Evolutionary conservation across 768 basidiomycete genomes (phyloP).

Genomic region (Boletus subcaerulescens): DNA sequence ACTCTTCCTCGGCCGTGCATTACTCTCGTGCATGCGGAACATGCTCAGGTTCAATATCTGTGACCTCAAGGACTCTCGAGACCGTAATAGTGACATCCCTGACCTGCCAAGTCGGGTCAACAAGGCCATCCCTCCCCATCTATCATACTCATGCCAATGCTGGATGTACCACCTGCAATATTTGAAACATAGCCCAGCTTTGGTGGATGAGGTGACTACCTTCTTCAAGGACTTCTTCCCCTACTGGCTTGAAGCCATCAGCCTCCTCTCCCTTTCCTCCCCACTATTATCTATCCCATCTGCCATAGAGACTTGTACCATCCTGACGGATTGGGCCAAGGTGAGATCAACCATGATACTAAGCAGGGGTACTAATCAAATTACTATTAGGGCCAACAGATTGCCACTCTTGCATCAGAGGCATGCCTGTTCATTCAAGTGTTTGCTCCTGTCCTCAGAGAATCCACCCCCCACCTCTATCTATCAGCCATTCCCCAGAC

Average conservation of each 20-base stretch:
- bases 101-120: not conserved
- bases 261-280: constrained; percentile 7
- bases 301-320: not conserved
- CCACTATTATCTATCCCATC: not conserved
- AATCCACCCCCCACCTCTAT: not conserved
- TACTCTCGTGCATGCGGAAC: not conserved
- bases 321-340: not conserved
- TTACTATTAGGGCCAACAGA: not conserved
- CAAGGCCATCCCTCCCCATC: not conserved
- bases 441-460: not conserved
- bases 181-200: not conserved
- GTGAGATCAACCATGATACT: not conserved
- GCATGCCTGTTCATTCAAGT: not conserved
- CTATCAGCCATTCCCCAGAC: not conserved
- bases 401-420: not conserved
- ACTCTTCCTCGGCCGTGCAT: not conserved
- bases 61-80: not conserved
- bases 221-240: constrained; percentile 5
- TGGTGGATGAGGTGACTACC: not conserved
- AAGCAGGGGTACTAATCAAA: not conserved
- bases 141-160: not conserved
- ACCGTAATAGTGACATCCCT: not conserved
- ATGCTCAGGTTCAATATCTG: constrained; percentile 2
- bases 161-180: not conserved
- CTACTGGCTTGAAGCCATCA: constrained; percentile 27